phyloP scores from a whole-genome alignment of 202 grass and related monocot genomes.

The Cymbopogon flexuosus region DNA sequence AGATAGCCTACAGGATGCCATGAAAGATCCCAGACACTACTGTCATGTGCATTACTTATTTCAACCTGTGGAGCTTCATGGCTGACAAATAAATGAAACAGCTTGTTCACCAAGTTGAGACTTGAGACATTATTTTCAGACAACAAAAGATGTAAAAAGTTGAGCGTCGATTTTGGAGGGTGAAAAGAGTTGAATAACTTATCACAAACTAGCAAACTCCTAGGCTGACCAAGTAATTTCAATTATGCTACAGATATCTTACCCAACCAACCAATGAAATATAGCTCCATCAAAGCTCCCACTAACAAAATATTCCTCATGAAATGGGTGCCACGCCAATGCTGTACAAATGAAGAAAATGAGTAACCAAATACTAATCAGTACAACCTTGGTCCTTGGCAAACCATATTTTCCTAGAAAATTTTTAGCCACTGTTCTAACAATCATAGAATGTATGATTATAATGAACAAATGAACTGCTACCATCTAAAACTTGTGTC shows the following conservation, averaged over 20 bases:
- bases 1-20: constrained; percentile 99
- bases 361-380: constrained; percentile 10
- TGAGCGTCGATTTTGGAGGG: neutral
- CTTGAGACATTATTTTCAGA: neutral
- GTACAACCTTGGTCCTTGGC: constrained; percentile 25
- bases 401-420: neutral
- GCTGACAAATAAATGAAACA: constrained; percentile 50
- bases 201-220: neutral
- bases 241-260: constrained; percentile 28
- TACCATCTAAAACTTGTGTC: constrained; percentile 3
- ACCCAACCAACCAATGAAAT: constrained; percentile 99
- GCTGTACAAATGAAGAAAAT: constrained; percentile 53
- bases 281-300: constrained; percentile 95
- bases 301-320: constrained; percentile 99
- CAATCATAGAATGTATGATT: neutral
- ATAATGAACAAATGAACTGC: constrained; percentile 3
- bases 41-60: constrained; percentile 88
- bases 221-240: neutral
- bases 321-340: constrained; percentile 97
- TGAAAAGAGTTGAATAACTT: neutral
- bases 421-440: neutral
- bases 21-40: constrained; percentile 93
- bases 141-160: constrained; percentile 19
- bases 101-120: constrained; percentile 22
- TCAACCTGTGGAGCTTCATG: constrained; percentile 94